Evolutionary conservation across 306 rosid species (phyloP), one percentile per base, ranked within the genome.

Genomic region (Cucurbita pepo): DNA sequence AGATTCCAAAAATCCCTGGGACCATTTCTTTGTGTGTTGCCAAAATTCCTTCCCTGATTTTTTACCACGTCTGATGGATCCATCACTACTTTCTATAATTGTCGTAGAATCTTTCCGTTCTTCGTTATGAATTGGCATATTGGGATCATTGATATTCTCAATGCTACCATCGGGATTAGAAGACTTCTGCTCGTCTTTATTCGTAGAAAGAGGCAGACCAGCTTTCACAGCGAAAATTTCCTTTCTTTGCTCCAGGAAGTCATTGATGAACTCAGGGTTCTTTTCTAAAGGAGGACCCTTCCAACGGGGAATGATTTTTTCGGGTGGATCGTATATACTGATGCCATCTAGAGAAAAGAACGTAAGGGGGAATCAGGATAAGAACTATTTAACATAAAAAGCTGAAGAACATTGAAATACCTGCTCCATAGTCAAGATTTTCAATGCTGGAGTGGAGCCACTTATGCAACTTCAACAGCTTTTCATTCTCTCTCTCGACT

Each of bases 11-110:
- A 94, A 94, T 18, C 87, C 97, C 64, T 18, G 83, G 30, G 98
- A 90, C 97, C 98, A 94, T 82, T 94, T 94, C 85, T 94, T 90
- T 8, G 98, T 90, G 85, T 90, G 98, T 73, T 94, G 90, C 96
- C 97, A 94, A 87, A 85, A 90, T 77, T 94, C 96, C 87, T 94
- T 94, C 80, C 95, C 96, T 52, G 95, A 80, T 57, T 87, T 89
- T 79, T 85, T 94, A 76, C 98, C 98, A 76, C 75, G 84, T 78
- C 82, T 86, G 40, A 85, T 78, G 72, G 98, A 94, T 59, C 97
- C 98, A 79, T 90, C 97, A 61, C 97, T 94, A 78, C 90, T 86
- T 85, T 94, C 97, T 72, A 94, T 80, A 71, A 83, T 57, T n/a
- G 87, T 89, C 85, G 75, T 86, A 2, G 87, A 79, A 72, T 73